Base-by-base conservation (phyloP, 2,329 filamentous ascomycete genomes). In the Peltaster fructicola region DNA sequence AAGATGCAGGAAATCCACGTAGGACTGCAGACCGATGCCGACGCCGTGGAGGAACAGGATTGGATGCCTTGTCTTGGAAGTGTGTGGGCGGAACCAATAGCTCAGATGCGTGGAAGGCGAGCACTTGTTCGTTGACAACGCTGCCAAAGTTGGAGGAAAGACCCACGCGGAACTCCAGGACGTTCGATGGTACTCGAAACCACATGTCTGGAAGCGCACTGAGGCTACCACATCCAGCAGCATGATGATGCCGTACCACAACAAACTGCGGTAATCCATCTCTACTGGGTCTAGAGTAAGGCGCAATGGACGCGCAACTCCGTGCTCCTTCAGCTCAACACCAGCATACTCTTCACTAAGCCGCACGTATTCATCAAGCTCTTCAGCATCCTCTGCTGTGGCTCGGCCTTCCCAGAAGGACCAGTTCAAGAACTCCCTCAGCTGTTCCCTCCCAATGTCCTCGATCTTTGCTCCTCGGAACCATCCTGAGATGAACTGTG, bases 41-140 rank as follows among this genome's bases (percentile, higher is more conserved):
- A 78, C 75, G 10, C 74, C 74, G 37, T 79, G 74, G 23, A 78
- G 56, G 48, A 77, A 78, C 4, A 80, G 47, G 6, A 79, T 48
- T 0, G 73, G 74, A 1, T 65, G 49, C 20, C 56, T 55, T 1
- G 54, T 63, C 24, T 56, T 58, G 2, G 66, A 69, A 1, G 57
- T 65, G 40, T 78, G 73, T 5, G 66, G 66, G 2, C 64, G 62
- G 36, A 72, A 56, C 68, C 71, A 79, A 52, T 80, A 78, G 32
- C 62, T 60, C 4, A 75, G 35, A 8, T 53, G 47, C 3, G 51
- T 39, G 4, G 60, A 59, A 4, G 58, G 53, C 2, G 69, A 73
- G 11, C 47, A 47, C 9, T 50, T 51, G 6, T 44, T 41, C 7
- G 60, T 51, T 22, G 64, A 37, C 3, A 68, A 34, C 17, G 52